Evolutionary conservation across 31 red algal species (phyloP).

Genomic region (Bonnemaisonia californica): DNA sequence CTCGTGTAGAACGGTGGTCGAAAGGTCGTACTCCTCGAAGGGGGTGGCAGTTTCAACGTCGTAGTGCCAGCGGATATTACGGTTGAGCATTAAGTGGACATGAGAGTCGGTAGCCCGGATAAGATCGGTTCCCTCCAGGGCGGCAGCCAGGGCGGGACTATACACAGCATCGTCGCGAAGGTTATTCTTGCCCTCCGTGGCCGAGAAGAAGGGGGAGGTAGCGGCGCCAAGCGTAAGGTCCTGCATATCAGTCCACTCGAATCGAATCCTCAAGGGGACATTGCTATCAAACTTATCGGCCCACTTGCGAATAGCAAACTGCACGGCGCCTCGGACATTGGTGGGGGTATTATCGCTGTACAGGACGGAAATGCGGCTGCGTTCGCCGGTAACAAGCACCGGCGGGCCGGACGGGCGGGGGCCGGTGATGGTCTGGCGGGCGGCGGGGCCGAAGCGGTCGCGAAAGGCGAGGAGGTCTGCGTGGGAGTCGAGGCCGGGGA

Average conservation of each 20-base stretch:
- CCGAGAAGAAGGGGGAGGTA: slow-evolving; percentile 14
- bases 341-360: slow-evolving; percentile 22
- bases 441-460: background rate
- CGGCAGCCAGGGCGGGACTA: slow-evolving; percentile 34
- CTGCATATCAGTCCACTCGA: slow-evolving; percentile 4
- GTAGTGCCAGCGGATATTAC: slow-evolving; percentile 30
- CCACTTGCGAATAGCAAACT: slow-evolving; percentile 37
- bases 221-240: slow-evolving; percentile 20
- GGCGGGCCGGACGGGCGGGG: background rate
- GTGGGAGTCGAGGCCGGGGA: slow-evolving; percentile 34
- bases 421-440: background rate
- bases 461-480: background rate
- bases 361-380: slow-evolving; percentile 6
- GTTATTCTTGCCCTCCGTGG: background rate
- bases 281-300: slow-evolving; percentile 36
- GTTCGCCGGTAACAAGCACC: background rate
- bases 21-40: slow-evolving; percentile 45
- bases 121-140: slow-evolving; percentile 24
- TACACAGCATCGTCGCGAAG: slow-evolving; percentile 23
- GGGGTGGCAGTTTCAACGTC: slow-evolving; percentile 23
- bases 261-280: background rate
- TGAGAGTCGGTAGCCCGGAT: slow-evolving; percentile 15
- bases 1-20: slow-evolving; percentile 66
- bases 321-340: background rate
- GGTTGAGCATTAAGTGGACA: slow-evolving; percentile 31